Conservation (phyloP, 176 grass and related monocot genomes). For the Phragmites australis region DNA sequence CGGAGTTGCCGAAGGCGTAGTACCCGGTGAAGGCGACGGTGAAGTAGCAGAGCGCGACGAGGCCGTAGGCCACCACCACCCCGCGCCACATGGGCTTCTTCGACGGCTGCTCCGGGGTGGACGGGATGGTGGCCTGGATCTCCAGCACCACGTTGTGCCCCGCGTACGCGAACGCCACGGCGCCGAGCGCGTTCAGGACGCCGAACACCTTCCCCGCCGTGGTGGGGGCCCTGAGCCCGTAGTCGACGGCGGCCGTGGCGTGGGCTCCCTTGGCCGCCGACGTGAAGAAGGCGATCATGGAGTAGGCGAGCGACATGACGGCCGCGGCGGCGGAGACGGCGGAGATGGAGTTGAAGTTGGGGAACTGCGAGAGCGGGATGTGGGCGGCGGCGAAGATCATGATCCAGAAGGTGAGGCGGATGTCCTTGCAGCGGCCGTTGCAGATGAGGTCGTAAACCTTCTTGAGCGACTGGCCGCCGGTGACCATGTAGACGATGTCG, state of each 20-base stretch:
- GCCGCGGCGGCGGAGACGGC: constrained; percentile 84
- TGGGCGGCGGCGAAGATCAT: constrained; percentile 88
- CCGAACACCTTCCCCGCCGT: constrained; percentile 52
- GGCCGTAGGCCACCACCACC: constrained; percentile 41
- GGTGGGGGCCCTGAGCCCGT: constrained; percentile 63
- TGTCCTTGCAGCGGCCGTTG: constrained; percentile 45
- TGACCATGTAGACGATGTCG: constrained; percentile 98
- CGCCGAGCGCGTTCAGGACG: constrained; percentile 65
- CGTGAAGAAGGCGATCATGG: constrained; percentile 52
- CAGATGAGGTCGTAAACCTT: constrained; percentile 87
- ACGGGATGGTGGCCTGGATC: constrained; percentile 93
- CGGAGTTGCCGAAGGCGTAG: constrained; percentile 39
- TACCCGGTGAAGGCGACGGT: constrained; percentile 45
- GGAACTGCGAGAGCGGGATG: constrained; percentile 81
- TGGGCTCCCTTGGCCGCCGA: not conserved
- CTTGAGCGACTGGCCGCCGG: constrained; percentile 79
- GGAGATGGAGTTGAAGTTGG: constrained; percentile 94
- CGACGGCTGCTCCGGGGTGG: constrained; percentile 71
- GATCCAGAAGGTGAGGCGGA: constrained; percentile 85
- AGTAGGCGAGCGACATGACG: constrained; percentile 88
- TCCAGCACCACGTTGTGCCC: constrained; percentile 93
- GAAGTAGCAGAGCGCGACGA: constrained; percentile 58
- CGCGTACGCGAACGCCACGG: constrained; percentile 72
- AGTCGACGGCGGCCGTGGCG: not conserved
- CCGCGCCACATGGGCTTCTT: constrained; percentile 94